phyloP scores from a whole-genome alignment of 345 rosid genomes.

The Alliaria petiolata region DNA sequence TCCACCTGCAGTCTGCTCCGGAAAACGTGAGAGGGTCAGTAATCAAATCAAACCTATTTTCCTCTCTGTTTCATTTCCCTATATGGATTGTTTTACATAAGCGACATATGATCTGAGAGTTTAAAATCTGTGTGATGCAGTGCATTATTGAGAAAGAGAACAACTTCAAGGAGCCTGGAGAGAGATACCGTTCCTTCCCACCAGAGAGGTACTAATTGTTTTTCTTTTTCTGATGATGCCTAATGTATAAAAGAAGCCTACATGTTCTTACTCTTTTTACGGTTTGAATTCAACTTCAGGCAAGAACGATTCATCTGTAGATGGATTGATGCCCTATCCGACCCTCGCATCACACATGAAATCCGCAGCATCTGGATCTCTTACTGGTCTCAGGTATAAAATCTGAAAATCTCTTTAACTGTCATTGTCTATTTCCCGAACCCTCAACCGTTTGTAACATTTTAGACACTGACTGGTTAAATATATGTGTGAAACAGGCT shows the following conservation, averaged over 20 bases:
- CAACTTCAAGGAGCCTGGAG: slow-evolving; percentile 93
- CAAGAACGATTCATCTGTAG: slow-evolving; percentile 75
- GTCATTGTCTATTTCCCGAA: background rate
- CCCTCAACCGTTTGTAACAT: background rate
- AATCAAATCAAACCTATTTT: background rate
- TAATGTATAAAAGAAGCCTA: background rate
- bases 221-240: background rate
- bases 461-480: background rate
- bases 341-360: slow-evolving; percentile 77
- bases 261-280: background rate
- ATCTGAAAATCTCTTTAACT: background rate
- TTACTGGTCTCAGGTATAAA: slow-evolving; percentile 76
- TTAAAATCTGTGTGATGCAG: slow-evolving; percentile 38
- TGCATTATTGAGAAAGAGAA: slow-evolving; percentile 71
- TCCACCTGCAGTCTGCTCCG: slow-evolving; percentile 54
- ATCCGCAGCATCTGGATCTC: slow-evolving; percentile 80
- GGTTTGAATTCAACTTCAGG: slow-evolving; percentile 36
- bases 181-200: slow-evolving; percentile 72
- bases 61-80: background rate
- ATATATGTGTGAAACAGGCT: slow-evolving; percentile 32
- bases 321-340: slow-evolving; percentile 68
- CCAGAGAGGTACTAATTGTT: slow-evolving; percentile 59
- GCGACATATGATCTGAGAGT: background rate
- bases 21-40: slow-evolving; percentile 82
- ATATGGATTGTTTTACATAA: background rate